Evolutionary conservation across 2,329 filamentous ascomycete genomes (phyloP), one percentile per base, ranked within the genome.

Genomic region (Hymenoscyphus repandus): DNA sequence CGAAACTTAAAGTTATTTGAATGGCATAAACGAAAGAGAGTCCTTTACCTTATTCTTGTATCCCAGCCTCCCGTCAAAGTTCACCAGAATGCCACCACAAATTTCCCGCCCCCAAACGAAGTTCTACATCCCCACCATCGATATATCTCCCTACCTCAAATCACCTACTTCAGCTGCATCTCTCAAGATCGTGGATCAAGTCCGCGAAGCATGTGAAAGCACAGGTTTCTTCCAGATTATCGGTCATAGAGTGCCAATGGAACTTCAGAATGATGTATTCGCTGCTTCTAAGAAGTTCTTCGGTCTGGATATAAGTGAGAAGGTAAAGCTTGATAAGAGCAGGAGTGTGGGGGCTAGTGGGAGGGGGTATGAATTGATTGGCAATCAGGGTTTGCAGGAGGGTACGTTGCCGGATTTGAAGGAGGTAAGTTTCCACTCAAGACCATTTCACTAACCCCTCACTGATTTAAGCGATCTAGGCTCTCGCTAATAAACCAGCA

Each of bases 181-280:
- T n/a, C 31, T 44, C 7, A 44, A 57, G 32, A 58, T 69, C 1
- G 62, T 72, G 3, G 51, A 65, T 0, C 64, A 71, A 41, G 66
- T 76, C 31, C 66, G 71, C 5, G 57, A 65, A 30, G 71, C 72
- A 45, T 76, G 73, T 54, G 62, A 69, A 15, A 70, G 66, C 57
- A 76, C 67, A 32, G 76, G 77, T 3, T 79, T 79, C 63, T 78
- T 80, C 64, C 75, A 78, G 57, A 70, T 79, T 34, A 63, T 68
- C 11, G 72, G 72, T 11, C 75, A 79, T 56, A 64, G 68, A 2
- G 66, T 79, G 2, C 59, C 71, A 1, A 56, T 63, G 2, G 53
- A 61, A 2, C 61, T 74, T 7, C 74, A 74, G 54, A 54, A 68
- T 7, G 60, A 60, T 0, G 67, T 73, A 1, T 68, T 78, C 52